Percentiles rank a stretch among this genome's conserved stretches.
Evolutionary conservation across 2,329 filamentous ascomycete genomes (phyloP).

Genomic region (Paracoccidioides lutzii): DNA sequence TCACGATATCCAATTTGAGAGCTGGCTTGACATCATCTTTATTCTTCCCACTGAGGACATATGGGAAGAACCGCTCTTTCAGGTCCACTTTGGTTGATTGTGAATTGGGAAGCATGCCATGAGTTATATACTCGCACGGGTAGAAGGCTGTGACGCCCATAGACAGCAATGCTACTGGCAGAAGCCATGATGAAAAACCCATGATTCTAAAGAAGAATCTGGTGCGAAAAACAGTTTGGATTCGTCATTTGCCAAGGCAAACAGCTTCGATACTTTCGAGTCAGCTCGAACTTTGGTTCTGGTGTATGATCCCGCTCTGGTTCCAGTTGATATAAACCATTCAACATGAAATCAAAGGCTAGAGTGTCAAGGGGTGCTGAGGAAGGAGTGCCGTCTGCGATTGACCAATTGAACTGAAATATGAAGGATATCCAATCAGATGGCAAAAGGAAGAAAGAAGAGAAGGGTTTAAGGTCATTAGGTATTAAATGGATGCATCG

Average conservation of each 20-base stretch:
- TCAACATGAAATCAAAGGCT: too few relatives aligned
- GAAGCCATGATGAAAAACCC: constrained; percentile 26
- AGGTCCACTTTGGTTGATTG: background rate
- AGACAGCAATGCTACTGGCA: constrained; percentile 20
- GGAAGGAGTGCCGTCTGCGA: too few relatives aligned
- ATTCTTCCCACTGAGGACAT: constrained; percentile 8
- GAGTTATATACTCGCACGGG: constrained; percentile 20
- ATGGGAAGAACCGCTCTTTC: constrained; percentile 8
- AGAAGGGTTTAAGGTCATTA: background rate
- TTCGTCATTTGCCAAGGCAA: background rate
- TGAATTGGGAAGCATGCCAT: background rate
- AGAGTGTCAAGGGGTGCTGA: too few relatives aligned
- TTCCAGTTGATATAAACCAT: too few relatives aligned
- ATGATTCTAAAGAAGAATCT: constrained; percentile 17
- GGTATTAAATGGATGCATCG: background rate
- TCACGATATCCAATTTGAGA: constrained; percentile 27
- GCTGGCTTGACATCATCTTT: constrained; percentile 11
- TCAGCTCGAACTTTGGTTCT: background rate
- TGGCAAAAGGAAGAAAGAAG: background rate
- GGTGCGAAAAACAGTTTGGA: background rate
- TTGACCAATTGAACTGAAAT: too few relatives aligned
- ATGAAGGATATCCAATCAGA: background rate
- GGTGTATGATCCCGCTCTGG: too few relatives aligned
- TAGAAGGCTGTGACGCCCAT: constrained; percentile 31
- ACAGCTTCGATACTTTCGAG: background rate